A percentile compares a stretch with the other conserved stretches of the same genome.
phyloP scores from a whole-genome alignment of 139 green algal species.

The Chlorella sp. region DNA sequence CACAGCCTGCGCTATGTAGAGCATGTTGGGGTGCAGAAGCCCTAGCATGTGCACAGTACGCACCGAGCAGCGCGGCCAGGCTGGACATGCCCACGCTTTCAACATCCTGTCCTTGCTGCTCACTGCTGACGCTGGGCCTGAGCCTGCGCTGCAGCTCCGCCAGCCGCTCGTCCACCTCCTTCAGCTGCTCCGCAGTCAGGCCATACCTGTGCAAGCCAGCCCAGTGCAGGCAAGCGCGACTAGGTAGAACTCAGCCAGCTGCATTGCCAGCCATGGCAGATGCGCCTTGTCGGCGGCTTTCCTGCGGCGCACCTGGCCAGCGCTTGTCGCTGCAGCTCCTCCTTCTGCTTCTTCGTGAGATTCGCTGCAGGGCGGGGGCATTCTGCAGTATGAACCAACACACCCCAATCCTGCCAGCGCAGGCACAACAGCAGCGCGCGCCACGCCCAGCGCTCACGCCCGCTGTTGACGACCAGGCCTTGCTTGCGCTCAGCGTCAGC shows the following conservation, averaged over 20 bases:
- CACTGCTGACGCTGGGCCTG: conserved; percentile 7
- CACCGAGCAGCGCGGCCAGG: not conserved
- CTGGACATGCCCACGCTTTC: not conserved
- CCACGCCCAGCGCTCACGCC: conserved; percentile 51
- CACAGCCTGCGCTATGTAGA: too few species aligned
- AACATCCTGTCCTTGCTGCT: not conserved
- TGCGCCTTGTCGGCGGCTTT: not conserved
- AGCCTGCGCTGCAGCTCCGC: conserved; percentile 36
- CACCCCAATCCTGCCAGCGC: not conserved
- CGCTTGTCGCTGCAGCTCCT: conserved; percentile 57
- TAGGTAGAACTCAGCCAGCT: not conserved
- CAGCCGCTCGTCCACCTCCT: conserved; percentile 53
- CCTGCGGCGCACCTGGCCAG: conserved; percentile 44
- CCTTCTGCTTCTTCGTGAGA: conserved; percentile 69
- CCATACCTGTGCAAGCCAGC: conserved; percentile 53
- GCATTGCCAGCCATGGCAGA: not conserved
- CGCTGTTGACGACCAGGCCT: conserved; percentile 85
- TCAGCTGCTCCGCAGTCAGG: conserved; percentile 53
- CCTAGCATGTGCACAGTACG: not conserved
- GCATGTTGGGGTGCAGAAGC: too few species aligned
- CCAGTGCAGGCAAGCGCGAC: not conserved
- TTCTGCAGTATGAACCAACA: not conserved
- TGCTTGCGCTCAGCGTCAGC: conserved; percentile 69
- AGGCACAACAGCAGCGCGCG: not conserved
- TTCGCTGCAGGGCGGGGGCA: conserved; percentile 49